A percentile compares a stretch with the other conserved stretches of the same genome.
phyloP scores from a whole-genome alignment of 371 early-diverging fungal species.

The Mortierella polycephala region DNA sequence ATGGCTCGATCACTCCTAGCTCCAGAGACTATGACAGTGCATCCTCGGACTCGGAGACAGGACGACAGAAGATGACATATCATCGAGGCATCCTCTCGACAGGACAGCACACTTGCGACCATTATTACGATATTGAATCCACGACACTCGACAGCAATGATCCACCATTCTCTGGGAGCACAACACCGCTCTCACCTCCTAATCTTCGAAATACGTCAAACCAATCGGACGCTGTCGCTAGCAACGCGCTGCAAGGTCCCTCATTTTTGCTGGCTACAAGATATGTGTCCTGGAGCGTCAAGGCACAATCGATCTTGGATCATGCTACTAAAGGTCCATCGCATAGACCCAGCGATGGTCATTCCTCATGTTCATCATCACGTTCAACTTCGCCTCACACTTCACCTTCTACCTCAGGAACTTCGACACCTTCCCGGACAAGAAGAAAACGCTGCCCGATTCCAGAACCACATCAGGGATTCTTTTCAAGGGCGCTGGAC shows the following conservation, averaged over 20 bases:
- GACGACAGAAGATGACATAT: constrained; percentile 31
- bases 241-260: constrained; percentile 45
- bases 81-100: constrained; percentile 42
- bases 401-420: constrained; percentile 42
- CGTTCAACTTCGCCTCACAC: constrained; percentile 36
- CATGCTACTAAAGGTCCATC: constrained; percentile 21
- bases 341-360: constrained; percentile 17
- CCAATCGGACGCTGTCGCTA: constrained; percentile 30
- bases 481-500: constrained; percentile 52
- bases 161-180: constrained; percentile 49
- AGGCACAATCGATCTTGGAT: constrained; percentile 51
- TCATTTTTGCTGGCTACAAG: constrained; percentile 35
- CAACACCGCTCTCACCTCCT: constrained; percentile 41
- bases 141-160: constrained; percentile 48
- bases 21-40: constrained; percentile 53
- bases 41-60: constrained; percentile 50
- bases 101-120: constrained; percentile 30
- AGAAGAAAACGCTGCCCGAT: constrained; percentile 43
- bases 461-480: constrained; percentile 53
- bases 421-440: constrained; percentile 44
- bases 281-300: constrained; percentile 53
- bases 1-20: constrained; percentile 42
- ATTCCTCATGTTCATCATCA: constrained; percentile 27
- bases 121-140: constrained; percentile 53
- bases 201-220: constrained; percentile 5